Evolutionary conservation across 2,329 filamentous ascomycete genomes (phyloP).

Genomic region (Eutypa lata): DNA sequence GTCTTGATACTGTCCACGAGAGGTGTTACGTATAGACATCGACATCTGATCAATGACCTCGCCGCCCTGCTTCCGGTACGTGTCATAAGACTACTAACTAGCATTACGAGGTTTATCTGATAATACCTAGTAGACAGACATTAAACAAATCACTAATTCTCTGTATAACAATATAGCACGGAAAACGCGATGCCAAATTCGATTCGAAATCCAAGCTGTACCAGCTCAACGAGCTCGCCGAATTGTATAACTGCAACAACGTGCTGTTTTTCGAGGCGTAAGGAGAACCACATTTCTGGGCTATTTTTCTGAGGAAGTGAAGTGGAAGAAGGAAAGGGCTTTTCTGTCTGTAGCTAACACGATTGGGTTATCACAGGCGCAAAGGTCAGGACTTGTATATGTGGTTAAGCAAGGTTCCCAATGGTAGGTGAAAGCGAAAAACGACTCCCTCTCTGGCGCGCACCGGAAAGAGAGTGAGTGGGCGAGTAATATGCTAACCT

Average conservation of each 20-base stretch:
- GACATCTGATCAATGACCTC: conserved; percentile 88
- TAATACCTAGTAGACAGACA: too few relatives aligned
- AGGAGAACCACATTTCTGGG: too few relatives aligned
- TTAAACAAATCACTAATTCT: neutral
- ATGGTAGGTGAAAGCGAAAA: conserved; percentile 38
- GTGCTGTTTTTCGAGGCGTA: conserved; percentile 87
- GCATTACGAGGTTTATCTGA: too few relatives aligned
- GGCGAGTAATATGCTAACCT: conserved; percentile 26
- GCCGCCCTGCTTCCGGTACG: conserved; percentile 72
- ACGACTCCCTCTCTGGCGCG: neutral
- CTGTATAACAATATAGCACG: conserved; percentile 50
- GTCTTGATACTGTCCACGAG: conserved; percentile 89
- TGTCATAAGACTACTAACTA: too few relatives aligned
- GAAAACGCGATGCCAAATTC: conserved; percentile 91
- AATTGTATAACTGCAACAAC: conserved; percentile 90
- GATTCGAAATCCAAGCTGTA: conserved; percentile 90
- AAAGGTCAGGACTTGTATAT: conserved; percentile 94
- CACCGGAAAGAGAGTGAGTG: too few relatives aligned
- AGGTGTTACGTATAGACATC: conserved; percentile 89
- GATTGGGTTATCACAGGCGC: conserved; percentile 34
- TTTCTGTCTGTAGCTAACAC: neutral
- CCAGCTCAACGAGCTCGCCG: conserved; percentile 72
- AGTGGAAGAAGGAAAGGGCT: neutral
- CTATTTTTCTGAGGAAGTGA: too few relatives aligned
- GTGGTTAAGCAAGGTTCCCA: conserved; percentile 89